phyloP scores from a whole-genome alignment of 352 stramenopile species.

The Pythium rhizo-oryzae region DNA sequence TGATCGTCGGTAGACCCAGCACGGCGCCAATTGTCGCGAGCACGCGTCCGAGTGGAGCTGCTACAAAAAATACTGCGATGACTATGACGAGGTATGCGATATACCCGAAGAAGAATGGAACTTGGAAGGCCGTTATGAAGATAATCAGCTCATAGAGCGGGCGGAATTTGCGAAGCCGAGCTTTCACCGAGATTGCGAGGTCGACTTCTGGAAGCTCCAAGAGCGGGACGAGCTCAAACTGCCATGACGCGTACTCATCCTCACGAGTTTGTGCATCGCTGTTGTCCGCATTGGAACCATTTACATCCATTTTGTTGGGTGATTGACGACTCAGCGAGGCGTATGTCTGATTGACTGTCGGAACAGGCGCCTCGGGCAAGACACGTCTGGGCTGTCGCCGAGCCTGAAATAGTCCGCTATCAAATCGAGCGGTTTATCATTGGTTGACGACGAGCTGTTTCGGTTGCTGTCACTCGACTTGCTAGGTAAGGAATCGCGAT shows the following conservation, averaged over 20 bases:
- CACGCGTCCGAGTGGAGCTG: constrained; percentile 12
- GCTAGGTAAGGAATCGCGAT: no score
- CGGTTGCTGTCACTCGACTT: no score
- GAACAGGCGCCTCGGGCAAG: no score
- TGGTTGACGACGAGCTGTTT: no score
- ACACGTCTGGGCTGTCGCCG: no score
- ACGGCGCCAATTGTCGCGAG: not conserved
- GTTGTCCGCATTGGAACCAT: no score
- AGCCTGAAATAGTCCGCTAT: no score
- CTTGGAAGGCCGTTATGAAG: not conserved
- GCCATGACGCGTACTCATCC: not conserved
- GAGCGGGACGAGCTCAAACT: not conserved
- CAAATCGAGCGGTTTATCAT: no score
- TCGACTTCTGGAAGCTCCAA: not conserved
- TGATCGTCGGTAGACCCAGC: not conserved
- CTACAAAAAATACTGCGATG: not conserved
- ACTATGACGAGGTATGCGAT: not conserved
- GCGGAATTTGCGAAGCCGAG: not conserved
- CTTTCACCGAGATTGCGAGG: not conserved
- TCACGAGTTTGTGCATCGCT: no score
- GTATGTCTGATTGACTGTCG: no score
- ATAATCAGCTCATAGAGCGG: not conserved
- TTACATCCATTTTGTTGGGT: no score
- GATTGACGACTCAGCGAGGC: no score
- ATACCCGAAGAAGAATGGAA: not conserved